Evolutionary conservation across 139 green algal species (phyloP), one percentile per base, ranked within the genome.

Genomic region (Chara braunii): DNA sequence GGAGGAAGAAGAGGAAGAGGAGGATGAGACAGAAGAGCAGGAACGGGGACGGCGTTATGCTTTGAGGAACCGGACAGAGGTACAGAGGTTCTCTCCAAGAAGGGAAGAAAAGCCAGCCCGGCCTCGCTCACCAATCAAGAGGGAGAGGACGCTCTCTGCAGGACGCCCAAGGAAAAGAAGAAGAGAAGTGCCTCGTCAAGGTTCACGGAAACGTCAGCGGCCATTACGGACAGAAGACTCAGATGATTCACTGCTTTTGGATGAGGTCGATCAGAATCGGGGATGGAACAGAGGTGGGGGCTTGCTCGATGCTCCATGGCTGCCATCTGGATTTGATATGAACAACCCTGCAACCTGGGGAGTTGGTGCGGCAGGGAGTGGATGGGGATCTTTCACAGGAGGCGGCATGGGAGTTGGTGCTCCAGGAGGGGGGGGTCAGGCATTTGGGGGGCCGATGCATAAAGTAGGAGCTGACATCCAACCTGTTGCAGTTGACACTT

Each of bases 401-500:
- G n/a, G n/a, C n/a, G n/a, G n/a, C n/a, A n/a, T n/a, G n/a, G n/a
- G n/a, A n/a, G 44, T 28, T 54, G 44, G 26, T 7, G 31, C 4
- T 26, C 44, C 44, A 54, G 44, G 44, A 54, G 44, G 44, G 7
- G 44, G 5, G 31, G 44, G 44, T 34, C 26, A 26, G 30, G 44
- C 26, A 8, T 26, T 26, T 37, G 44, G 44, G 31, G 44, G 59
- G 59, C 5, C 30, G 37, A 34, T 2, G 52, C 64, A 33, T 77
- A 88, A 68, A 52, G 50, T 31, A 3, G 57, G 42, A 12, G 84
- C 84, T 18, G 85, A 91, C 71, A 89, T 94, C 56, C 88, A 82
- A 3, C 87, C 87, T 0, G 32, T 94, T 12, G 63, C 84, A 64
- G 89, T 96, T 40, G 90, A 97, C 73, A 68, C 85, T 5, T 86